A percentile compares a stretch with the other conserved stretches of the same genome.
Evolutionary conservation across 2,329 filamentous ascomycete genomes (phyloP).

Genomic region (Endothia cerciana): DNA sequence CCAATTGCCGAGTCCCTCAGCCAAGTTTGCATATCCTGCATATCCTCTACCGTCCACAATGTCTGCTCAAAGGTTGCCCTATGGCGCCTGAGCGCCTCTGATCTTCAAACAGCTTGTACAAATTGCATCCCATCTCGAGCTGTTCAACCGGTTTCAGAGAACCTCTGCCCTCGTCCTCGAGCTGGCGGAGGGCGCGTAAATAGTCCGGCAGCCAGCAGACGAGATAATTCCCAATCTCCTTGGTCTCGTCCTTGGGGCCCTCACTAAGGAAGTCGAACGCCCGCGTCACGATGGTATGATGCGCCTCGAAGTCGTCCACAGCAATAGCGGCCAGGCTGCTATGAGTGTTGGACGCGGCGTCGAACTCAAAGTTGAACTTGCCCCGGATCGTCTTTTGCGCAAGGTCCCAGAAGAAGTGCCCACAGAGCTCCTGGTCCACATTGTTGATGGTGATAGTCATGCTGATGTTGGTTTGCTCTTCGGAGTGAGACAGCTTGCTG

Average conservation of each 20-base stretch:
- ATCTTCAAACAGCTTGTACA: conserved; percentile 33
- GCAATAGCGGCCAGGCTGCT: conserved; percentile 28
- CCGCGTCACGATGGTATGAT: conserved; percentile 32
- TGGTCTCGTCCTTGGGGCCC: conserved; percentile 26
- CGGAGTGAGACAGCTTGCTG: conserved; percentile 8
- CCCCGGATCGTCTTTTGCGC: conserved; percentile 35
- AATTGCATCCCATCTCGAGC: conserved; percentile 31
- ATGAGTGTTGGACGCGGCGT: conserved; percentile 28
- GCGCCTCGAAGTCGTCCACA: conserved; percentile 35
- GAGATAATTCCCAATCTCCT: conserved; percentile 31
- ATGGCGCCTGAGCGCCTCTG: conserved; percentile 29
- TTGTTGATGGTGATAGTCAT: conserved; percentile 37
- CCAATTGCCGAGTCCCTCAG: conserved; percentile 31
- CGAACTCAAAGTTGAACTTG: conserved; percentile 35
- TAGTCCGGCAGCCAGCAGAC: conserved; percentile 32
- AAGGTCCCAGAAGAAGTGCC: conserved; percentile 36
- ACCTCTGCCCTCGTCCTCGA: conserved; percentile 31
- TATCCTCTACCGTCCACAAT: conserved; percentile 30
- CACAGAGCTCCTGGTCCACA: conserved; percentile 34
- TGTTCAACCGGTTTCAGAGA: conserved; percentile 26
- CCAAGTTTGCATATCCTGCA: conserved; percentile 32
- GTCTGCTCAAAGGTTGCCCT: conserved; percentile 23
- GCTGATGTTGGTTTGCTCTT: conserved; percentile 33
- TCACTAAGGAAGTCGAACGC: conserved; percentile 32
- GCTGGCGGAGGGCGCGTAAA: conserved; percentile 26